A percentile compares a stretch with the other conserved stretches of the same genome.
phyloP scores from a whole-genome alignment of 164 flowering plant species.

The Euptelea pleiosperma region DNA sequence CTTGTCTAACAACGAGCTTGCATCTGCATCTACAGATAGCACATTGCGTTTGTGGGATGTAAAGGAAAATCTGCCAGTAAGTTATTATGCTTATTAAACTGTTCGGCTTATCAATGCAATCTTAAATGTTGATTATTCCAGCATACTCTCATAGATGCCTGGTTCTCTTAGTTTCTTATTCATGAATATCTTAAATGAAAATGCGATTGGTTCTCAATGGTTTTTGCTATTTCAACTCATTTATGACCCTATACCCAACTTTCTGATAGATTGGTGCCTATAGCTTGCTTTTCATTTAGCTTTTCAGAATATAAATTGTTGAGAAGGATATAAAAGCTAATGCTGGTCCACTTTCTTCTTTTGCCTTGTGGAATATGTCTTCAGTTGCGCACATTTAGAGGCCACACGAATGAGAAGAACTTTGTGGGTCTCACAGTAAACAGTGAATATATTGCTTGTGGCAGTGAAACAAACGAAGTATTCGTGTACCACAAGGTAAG shows the following conservation, averaged over 20 bases:
- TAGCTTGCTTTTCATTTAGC: background rate
- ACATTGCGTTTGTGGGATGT: conserved; percentile 97
- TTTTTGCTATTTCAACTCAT: too few species aligned
- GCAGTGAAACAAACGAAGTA: conserved; percentile 96
- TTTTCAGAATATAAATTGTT: background rate
- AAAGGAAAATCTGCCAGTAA: conserved; percentile 68
- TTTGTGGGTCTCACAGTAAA: conserved; percentile 91
- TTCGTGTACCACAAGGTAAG: conserved; percentile 93
- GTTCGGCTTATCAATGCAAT: background rate
- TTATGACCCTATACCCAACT: too few species aligned
- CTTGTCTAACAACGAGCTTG: conserved; percentile 83
- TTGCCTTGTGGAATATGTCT: conserved; percentile 6
- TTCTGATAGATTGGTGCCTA: background rate
- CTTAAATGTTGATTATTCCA: too few species aligned
- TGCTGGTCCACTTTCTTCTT: background rate
- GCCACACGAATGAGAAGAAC: conserved; percentile 95
- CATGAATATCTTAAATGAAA: too few species aligned
- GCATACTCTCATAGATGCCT: too few species aligned
- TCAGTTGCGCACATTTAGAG: conserved; percentile 85
- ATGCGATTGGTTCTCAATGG: too few species aligned
- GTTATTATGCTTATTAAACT: conserved; percentile 16
- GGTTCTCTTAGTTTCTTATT: too few species aligned
- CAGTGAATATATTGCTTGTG: conserved; percentile 87
- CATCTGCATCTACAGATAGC: conserved; percentile 98
- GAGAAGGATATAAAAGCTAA: background rate